Base-by-base conservation (phyloP, 75 land plant species). In the Selaginella moellendorffii region DNA sequence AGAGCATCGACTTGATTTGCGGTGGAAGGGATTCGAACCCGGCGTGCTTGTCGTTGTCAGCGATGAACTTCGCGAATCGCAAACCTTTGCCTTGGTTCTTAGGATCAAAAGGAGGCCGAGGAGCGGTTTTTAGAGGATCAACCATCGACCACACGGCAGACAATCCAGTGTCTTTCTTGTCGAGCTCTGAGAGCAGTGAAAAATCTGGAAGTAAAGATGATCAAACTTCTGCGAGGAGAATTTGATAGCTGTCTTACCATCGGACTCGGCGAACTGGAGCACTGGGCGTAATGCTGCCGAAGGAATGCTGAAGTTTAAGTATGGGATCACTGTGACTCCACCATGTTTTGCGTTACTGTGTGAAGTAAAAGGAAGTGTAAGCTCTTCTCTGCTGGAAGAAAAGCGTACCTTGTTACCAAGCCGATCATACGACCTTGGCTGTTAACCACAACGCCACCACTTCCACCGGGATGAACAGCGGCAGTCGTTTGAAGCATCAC, bases 381-480 rank as follows among this genome's bases (percentile, higher is more conserved):
- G 46, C 46, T 5, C 14, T 5, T 36, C 10, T 36, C 10, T 36
- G 46, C 14, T 36, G 46, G n/a, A 29, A 71, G 28, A 19, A 53
- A 30, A 28, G 30, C 20, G 25, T 77, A 90, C 97, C 97, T 91
- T 68, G 97, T 91, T 24, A 91, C 83, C 58, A 91, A 78, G 23
- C 95, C 93, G 29, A 91, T 81, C 86, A 91, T 73, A 59, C 53
- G 80, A 36, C 97, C 97, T 62, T 77, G 61, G 62, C 78, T 75
- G 84, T 91, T 82, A 20, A 91, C 82, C 59, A 91, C 84, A 59
- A 84, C 93, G 18, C 97, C 97, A 56, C 97, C 97, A 79, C 97
- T 91, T 23, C 81, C 80, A 54, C 97, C 97, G 53, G 93, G 93
- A 81, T 91, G 88, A 0, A 91, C 93, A 58, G 89, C 84, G 54